These are phyloP conservation scores for Peltaster fructicola DNA, from an alignment of 2,329 filamentous ascomycete genomes.

Conservation along the genomic window DNA sequence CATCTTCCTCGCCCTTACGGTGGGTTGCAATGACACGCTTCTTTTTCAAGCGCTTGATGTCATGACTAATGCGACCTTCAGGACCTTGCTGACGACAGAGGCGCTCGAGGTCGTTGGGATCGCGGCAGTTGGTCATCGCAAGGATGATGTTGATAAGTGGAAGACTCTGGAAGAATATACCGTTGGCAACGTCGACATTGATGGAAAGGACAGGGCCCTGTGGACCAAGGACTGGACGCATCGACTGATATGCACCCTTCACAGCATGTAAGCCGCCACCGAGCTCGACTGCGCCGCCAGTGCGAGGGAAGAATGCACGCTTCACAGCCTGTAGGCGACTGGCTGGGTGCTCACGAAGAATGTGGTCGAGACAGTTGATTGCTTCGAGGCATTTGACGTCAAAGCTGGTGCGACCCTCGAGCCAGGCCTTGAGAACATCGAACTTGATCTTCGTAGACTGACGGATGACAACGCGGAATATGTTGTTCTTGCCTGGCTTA, in stretches of 20 bases:
- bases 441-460: slow-evolving; percentile 54
- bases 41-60: slow-evolving; percentile 25
- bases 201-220: slow-evolving; percentile 49
- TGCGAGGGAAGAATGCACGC: slow-evolving; percentile 59
- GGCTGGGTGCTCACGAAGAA: slow-evolving; percentile 64
- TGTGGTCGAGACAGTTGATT: slow-evolving; percentile 81
- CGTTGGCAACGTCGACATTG: slow-evolving; percentile 84
- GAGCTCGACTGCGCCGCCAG: slow-evolving; percentile 34
- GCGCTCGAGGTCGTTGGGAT: slow-evolving; percentile 14
- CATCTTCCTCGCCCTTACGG: slow-evolving; percentile 18
- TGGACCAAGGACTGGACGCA: slow-evolving; percentile 49
- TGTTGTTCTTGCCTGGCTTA: slow-evolving; percentile 23
- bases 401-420: slow-evolving; percentile 41
- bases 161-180: slow-evolving; percentile 57
- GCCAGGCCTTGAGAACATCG: slow-evolving; percentile 45
- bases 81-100: slow-evolving; percentile 7
- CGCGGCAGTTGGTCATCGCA: slow-evolving; percentile 13
- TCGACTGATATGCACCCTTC: slow-evolving; percentile 78
- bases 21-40: slow-evolving; percentile 25
- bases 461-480: slow-evolving; percentile 44
- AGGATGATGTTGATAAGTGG: slow-evolving; percentile 20
- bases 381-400: slow-evolving; percentile 56
- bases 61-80: slow-evolving; percentile 10
- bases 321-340: slow-evolving; percentile 53
- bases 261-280: slow-evolving; percentile 54